Evolutionary conservation across 768 basidiomycete genomes (phyloP), one percentile per base, ranked within the genome.

Genomic region (Candolleomyces aberdarensis): DNA sequence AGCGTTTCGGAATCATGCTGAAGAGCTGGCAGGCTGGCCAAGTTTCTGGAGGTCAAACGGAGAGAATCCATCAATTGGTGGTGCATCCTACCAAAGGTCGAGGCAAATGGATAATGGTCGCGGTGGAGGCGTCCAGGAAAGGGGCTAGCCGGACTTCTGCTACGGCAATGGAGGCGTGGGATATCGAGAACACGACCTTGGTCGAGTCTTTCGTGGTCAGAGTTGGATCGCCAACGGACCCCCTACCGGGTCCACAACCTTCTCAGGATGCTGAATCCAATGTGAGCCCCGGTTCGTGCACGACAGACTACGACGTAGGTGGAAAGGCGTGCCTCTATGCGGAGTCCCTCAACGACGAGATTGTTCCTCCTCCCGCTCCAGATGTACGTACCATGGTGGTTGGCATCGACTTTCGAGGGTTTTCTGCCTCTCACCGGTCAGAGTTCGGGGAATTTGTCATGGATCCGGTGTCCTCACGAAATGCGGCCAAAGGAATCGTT

Each of bases 41-140:
- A 11, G 76, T 77, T 2, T 31, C 62, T 41, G 47, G 60, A 9
- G 84, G 84, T 2, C 74, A 78, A 43, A 77, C 80, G 7, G 81
- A 80, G 2, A 82, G 85, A 41, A 83, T 96, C 22, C 82, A 92
- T 62, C 87, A 93, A 67, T 87, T 88, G 64, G 82, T 80, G 13
- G 77, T 95, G 0, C 96, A 98, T 67, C 96, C 96, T 26, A 26
- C 88, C 0, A 92, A 87, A 68, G 94, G 94, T 19, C 85, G 86
- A 62, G 94, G 94, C 0, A 87, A 89, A 52, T 98, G 94, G 94
- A 79, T 98, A 49, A 85, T 97, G 73, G 90, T 97, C 48, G 85
- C 94, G 0, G 74, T 89, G 15, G 90, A 90, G 67, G 77, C 84
- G 0, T 76, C 78, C 9, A 76, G 73, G 59, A 80, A 76, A 65